Conservation (phyloP, 2,329 filamentous ascomycete species). For the Verticillium nonalfalfae region DNA sequence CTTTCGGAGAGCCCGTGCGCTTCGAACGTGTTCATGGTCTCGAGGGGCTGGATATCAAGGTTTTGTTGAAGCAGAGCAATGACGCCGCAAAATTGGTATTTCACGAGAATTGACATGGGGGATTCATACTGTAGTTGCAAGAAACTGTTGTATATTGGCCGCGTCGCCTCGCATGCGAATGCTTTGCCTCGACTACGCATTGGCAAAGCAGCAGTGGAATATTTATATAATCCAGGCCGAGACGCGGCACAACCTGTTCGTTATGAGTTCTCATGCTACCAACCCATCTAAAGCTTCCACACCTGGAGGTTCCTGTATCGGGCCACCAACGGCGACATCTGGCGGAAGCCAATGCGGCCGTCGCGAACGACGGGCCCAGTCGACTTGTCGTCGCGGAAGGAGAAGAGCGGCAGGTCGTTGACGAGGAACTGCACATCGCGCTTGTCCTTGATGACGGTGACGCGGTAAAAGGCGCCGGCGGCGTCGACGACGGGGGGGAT, state of each 20-base stretch:
- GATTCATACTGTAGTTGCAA: too few species aligned
- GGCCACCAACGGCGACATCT: constrained; percentile 21
- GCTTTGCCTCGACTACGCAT: too few species aligned
- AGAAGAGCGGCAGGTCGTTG: constrained; percentile 19
- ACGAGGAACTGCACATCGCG: constrained; percentile 19
- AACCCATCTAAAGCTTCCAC: constrained; percentile 14
- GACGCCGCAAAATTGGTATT: too few species aligned
- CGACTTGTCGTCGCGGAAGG: constrained; percentile 18
- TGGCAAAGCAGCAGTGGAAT: neutral
- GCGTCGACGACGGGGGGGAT: constrained; percentile 20
- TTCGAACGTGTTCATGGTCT: too few species aligned
- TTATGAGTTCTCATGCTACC: constrained; percentile 5
- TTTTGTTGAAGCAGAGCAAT: too few species aligned
- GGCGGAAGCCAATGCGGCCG: constrained; percentile 21
- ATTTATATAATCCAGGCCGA: neutral
- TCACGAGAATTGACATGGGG: too few species aligned
- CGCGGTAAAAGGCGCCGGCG: constrained; percentile 19
- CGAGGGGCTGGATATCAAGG: too few species aligned
- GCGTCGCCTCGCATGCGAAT: too few species aligned
- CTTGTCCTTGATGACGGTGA: constrained; percentile 23
- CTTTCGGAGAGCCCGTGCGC: too few species aligned
- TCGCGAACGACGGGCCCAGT: constrained; percentile 18
- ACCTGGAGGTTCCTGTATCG: constrained; percentile 23
- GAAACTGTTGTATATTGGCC: too few species aligned
- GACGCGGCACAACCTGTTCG: too few species aligned